These are phyloP conservation scores for Alternaria novae-zelandiae DNA, from an alignment of 2,329 filamentous ascomycete species.

Conservation along the genomic window DNA sequence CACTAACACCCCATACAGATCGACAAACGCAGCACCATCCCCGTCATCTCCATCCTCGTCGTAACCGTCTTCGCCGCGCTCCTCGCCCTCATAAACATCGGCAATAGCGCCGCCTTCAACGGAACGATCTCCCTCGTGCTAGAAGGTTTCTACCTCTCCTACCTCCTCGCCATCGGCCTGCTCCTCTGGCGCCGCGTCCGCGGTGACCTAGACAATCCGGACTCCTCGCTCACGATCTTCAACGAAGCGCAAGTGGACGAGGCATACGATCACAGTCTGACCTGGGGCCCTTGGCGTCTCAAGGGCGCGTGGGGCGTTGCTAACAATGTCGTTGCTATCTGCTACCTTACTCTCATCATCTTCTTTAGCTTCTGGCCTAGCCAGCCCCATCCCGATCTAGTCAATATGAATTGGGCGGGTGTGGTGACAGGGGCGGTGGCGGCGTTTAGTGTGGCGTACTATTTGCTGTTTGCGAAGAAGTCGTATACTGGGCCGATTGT, in stretches of 20 bases:
- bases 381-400: constrained; percentile 18
- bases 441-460: constrained; percentile 40
- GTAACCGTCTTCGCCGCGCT: constrained; percentile 54
- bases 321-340: constrained; percentile 43
- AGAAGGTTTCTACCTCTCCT: constrained; percentile 47
- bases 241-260: constrained; percentile 28
- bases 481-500: constrained; percentile 44
- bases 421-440: constrained; percentile 40
- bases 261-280: constrained; percentile 26
- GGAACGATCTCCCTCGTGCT: constrained; percentile 45
- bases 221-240: constrained; percentile 31
- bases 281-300: constrained; percentile 46
- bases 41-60: constrained; percentile 56
- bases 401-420: constrained; percentile 43
- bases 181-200: constrained; percentile 46
- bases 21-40: constrained; percentile 47
- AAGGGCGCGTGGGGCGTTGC: constrained; percentile 34
- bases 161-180: constrained; percentile 40
- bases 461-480: constrained; percentile 37
- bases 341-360: constrained; percentile 40
- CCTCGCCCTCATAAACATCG: constrained; percentile 60
- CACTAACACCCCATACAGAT: constrained; percentile 33
- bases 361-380: constrained; percentile 48
- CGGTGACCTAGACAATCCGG: constrained; percentile 36
- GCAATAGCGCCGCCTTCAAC: constrained; percentile 50